These are phyloP conservation scores for Hypericum androsaemum DNA, from an alignment of 345 rosid species.

Conservation along the genomic window DNA sequence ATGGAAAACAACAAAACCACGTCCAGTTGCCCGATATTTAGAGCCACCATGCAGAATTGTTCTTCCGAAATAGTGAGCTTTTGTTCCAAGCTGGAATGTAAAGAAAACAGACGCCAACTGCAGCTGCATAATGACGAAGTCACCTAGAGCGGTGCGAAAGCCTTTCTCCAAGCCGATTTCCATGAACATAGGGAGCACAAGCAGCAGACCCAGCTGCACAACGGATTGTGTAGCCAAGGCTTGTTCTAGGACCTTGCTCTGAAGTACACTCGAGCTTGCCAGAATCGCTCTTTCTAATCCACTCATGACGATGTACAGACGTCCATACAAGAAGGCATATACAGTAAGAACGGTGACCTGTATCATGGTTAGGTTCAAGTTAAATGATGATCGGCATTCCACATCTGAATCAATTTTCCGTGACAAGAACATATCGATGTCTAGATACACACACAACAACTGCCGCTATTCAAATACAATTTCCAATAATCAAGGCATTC, in stretches of 20 bases:
- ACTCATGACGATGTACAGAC: slow-evolving; percentile 80
- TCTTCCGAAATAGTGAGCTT: slow-evolving; percentile 82
- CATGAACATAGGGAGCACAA: slow-evolving; percentile 92
- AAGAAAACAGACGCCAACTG: slow-evolving; percentile 94
- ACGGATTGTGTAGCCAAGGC: slow-evolving; percentile 76
- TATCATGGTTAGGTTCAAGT: slow-evolving; percentile 10
- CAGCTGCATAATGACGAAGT: slow-evolving; percentile 91
- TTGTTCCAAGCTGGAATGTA: slow-evolving; percentile 97
- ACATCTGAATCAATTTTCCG: too few species aligned
- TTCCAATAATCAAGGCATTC: too few species aligned
- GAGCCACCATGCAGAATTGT: slow-evolving; percentile 94
- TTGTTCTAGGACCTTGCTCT: slow-evolving; percentile 74
- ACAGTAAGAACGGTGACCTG: slow-evolving; percentile 82
- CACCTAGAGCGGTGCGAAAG: slow-evolving; percentile 72
- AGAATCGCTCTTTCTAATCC: slow-evolving; percentile 67
- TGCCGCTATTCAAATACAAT: too few species aligned
- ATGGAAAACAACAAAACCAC: slow-evolving; percentile 86
- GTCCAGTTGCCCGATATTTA: slow-evolving; percentile 74
- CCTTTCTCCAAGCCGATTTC: slow-evolving; percentile 96
- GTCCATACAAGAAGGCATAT: slow-evolving; percentile 87
- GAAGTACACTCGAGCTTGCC: slow-evolving; percentile 39
- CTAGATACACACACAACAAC: too few species aligned
- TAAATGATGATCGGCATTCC: too few species aligned
- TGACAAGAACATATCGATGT: too few species aligned
- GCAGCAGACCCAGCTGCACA: slow-evolving; percentile 73